Conservation (phyloP, 2,329 filamentous ascomycete genomes). For the Fusarium sambucinum region DNA sequence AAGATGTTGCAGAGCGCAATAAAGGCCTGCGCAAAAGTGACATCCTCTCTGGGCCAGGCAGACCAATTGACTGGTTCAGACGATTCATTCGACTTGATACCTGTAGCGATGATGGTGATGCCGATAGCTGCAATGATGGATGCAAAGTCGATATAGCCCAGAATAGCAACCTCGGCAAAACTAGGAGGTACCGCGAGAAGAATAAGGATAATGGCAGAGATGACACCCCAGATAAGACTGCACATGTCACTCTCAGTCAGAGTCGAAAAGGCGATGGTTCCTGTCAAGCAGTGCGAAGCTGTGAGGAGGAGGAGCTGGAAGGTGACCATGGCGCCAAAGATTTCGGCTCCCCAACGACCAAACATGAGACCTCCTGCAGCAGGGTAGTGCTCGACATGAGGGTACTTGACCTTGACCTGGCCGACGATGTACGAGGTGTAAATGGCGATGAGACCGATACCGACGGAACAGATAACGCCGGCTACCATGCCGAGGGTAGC, state of each 20-base stretch:
- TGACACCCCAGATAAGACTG: constrained; percentile 55
- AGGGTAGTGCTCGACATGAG: constrained; percentile 70
- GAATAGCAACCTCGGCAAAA: constrained; percentile 50
- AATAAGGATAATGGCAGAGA: constrained; percentile 56
- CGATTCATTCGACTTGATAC: constrained; percentile 52
- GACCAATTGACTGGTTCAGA: constrained; percentile 50
- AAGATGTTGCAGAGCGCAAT: constrained; percentile 73
- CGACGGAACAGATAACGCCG: constrained; percentile 54
- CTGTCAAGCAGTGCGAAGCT: constrained; percentile 75
- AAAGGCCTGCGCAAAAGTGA: constrained; percentile 64
- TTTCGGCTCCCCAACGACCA: constrained; percentile 67
- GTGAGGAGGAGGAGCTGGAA: constrained; percentile 74
- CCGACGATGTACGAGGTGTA: constrained; percentile 58
- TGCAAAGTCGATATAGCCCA: constrained; percentile 46
- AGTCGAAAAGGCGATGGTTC: constrained; percentile 72
- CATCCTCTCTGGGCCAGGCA: constrained; percentile 54
- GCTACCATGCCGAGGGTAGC: constrained; percentile 49
- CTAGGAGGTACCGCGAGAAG: constrained; percentile 57
- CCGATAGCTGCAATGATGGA: constrained; percentile 65
- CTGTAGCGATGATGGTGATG: constrained; percentile 72
- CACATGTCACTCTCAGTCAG: constrained; percentile 65
- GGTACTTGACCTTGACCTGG: constrained; percentile 58
- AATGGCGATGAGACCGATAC: constrained; percentile 55
- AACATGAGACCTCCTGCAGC: constrained; percentile 71
- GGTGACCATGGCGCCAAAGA: constrained; percentile 68